Evolutionary conservation across 495 filamentous ascomycete genomes (phyloP).

Genomic region (Aspergillus affinis): DNA sequence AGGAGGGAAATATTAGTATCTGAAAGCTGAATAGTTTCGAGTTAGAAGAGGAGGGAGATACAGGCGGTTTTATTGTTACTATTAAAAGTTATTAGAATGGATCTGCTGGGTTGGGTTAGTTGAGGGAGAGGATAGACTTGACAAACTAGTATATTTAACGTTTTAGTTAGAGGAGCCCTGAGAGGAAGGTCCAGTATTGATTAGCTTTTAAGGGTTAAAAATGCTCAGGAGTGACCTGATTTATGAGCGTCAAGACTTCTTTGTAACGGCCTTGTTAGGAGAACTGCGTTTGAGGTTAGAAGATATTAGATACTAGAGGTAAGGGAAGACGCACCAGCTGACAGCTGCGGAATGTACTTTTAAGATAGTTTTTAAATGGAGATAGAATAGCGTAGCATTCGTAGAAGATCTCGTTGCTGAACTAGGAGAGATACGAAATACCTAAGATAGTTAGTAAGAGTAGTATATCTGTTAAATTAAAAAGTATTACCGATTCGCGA

Average conservation of each 20-base stretch:
- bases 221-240: conserved; percentile 62
- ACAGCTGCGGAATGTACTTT: conserved; percentile 57
- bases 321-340: conserved; percentile 46
- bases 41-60: conserved; percentile 61
- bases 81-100: conserved; percentile 15
- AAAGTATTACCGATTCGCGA: conserved; percentile 65
- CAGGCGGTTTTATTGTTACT: conserved; percentile 68
- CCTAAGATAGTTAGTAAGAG: conserved; percentile 39
- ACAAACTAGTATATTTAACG: conserved; percentile 63
- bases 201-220: conserved; percentile 72
- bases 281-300: conserved; percentile 39
- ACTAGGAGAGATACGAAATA: conserved; percentile 59
- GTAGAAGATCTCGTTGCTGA: conserved; percentile 73
- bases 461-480: background rate
- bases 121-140: background rate
- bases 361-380: conserved; percentile 76
- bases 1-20: conserved; percentile 72
- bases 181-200: conserved; percentile 76
- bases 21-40: conserved; percentile 52
- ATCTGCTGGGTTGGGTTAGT: background rate
- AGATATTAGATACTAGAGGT: conserved; percentile 10
- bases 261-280: conserved; percentile 68
- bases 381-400: conserved; percentile 64
- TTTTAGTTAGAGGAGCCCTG: conserved; percentile 68
- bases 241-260: conserved; percentile 64